These are phyloP conservation scores for Coniochaeta sp. DNA, from an alignment of 2,329 filamentous ascomycete genomes.

Conservation along the genomic window DNA sequence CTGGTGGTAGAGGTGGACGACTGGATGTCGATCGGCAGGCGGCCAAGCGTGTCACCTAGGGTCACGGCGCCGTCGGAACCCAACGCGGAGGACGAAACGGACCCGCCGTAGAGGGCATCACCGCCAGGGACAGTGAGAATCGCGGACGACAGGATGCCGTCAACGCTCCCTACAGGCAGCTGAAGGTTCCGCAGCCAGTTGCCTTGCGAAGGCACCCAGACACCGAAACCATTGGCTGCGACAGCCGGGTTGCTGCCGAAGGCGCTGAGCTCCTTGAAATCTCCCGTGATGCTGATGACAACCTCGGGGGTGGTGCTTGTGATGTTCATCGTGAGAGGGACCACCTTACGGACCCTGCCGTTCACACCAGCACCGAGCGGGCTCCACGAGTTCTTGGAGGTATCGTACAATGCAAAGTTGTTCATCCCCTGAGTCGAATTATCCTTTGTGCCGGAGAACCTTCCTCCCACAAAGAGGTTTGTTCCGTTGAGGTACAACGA, in stretches of 20 bases:
- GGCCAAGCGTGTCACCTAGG: conserved; percentile 46
- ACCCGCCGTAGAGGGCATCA: conserved; percentile 75
- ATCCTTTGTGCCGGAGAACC: conserved; percentile 67
- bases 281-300: conserved; percentile 72
- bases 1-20: conserved; percentile 19
- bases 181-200: conserved; percentile 85
- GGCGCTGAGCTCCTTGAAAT: conserved; percentile 64
- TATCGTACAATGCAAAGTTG: conserved; percentile 71
- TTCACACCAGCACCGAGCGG: conserved; percentile 81
- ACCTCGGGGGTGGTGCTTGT: conserved; percentile 60
- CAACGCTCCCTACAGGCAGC: conserved; percentile 55
- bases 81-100: conserved; percentile 67
- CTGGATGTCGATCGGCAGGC: conserved; percentile 50
- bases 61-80: conserved; percentile 65
- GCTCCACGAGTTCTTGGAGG: conserved; percentile 60
- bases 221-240: conserved; percentile 66
- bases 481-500: conserved; percentile 61
- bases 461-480: conserved; percentile 72
- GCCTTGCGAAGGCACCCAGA: conserved; percentile 79
- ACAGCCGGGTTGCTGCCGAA: conserved; percentile 57
- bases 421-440: conserved; percentile 57
- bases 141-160: conserved; percentile 63
- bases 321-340: conserved; percentile 72
- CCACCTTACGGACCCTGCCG: conserved; percentile 66
- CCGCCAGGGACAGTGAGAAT: conserved; percentile 57